Conservation (phyloP, 2,329 filamentous ascomycete species). For the Diaporthe capsici region DNA sequence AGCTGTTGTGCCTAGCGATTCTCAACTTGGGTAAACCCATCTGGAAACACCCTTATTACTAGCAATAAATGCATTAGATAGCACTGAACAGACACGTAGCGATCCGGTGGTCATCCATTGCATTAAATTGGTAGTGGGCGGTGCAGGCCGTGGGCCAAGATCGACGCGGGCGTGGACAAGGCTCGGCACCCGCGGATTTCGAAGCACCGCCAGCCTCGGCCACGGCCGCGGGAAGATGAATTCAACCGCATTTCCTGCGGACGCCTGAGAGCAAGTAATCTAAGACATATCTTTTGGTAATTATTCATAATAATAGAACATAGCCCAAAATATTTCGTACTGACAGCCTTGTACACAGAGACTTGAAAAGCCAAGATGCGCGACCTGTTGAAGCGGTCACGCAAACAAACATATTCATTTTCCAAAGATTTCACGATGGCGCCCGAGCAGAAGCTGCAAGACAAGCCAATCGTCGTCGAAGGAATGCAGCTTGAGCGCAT, state of each 20-base stretch:
- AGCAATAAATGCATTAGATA: background rate
- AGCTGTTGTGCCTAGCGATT: background rate
- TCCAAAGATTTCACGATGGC: background rate
- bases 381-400: background rate
- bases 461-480: background rate
- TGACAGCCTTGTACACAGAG: background rate
- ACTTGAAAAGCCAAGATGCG: background rate
- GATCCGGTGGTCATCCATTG: background rate
- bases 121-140: constrained; percentile 5
- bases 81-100: background rate
- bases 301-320: too few species aligned
- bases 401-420: background rate
- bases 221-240: constrained; percentile 2
- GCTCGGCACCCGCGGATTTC: constrained; percentile 10
- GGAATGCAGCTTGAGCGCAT: background rate
- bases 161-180: background rate
- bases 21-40: background rate
- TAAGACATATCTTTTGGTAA: too few species aligned
- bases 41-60: background rate
- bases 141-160: background rate
- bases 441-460: background rate
- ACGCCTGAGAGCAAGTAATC: too few species aligned
- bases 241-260: constrained; percentile 1
- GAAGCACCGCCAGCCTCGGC: constrained; percentile 1
- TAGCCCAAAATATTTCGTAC: too few species aligned